Conservation (phyloP, 1,139 yeast species). For the Taphrina communis region DNA sequence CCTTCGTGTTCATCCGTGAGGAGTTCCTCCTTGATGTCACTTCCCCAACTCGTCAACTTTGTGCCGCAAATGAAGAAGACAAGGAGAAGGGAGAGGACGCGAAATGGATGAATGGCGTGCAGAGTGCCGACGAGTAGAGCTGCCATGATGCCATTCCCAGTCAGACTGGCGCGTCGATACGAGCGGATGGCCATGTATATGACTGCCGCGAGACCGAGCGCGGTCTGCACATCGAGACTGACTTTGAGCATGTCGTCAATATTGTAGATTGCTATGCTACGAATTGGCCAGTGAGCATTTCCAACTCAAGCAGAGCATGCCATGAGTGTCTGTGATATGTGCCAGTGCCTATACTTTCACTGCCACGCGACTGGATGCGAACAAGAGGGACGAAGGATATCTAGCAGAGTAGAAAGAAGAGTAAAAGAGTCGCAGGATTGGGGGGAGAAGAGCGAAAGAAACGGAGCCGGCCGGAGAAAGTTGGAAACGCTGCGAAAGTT, state of each 20-base stretch:
- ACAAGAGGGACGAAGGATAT: too few relatives aligned
- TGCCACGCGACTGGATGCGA: too few relatives aligned
- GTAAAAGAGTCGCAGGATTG: too few relatives aligned
- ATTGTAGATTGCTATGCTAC: background rate
- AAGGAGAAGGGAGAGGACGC: slow-evolving; percentile 52
- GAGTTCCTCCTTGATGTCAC: slow-evolving; percentile 43
- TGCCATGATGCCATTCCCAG: slow-evolving; percentile 53
- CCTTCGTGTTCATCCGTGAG: slow-evolving; percentile 32
- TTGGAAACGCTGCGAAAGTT: background rate
- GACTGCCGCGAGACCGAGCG: slow-evolving; percentile 31
- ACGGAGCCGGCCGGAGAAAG: background rate
- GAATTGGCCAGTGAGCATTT: too few relatives aligned
- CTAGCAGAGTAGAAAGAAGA: too few relatives aligned
- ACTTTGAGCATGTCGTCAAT: slow-evolving; percentile 1
- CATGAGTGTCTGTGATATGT: too few relatives aligned
- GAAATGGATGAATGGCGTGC: slow-evolving; percentile 54
- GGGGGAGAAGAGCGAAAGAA: background rate
- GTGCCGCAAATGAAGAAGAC: slow-evolving; percentile 56
- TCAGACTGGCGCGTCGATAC: slow-evolving; percentile 52
- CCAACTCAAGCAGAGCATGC: too few relatives aligned
- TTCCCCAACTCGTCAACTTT: slow-evolving; percentile 53
- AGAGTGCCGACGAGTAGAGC: slow-evolving; percentile 55
- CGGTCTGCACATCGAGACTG: slow-evolving; percentile 16
- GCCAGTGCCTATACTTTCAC: too few relatives aligned
- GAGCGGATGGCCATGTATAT: slow-evolving; percentile 31